Conservation (phyloP, 768 basidiomycete genomes). For the Boletus pseudo-olivaceus region DNA sequence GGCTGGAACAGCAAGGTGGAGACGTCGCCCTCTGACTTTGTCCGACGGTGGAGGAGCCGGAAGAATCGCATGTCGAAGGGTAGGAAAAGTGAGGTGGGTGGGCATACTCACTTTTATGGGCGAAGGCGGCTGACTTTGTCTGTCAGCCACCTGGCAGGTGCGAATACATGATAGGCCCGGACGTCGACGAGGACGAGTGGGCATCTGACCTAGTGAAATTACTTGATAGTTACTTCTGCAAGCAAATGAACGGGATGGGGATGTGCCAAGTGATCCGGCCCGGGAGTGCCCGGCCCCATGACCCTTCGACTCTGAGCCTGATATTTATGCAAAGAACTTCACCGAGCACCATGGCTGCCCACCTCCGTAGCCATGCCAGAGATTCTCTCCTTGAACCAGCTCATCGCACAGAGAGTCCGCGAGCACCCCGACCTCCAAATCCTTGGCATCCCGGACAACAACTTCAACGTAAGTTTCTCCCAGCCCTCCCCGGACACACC, state of each 20-base stretch:
- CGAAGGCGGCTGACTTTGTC: constrained; percentile 17
- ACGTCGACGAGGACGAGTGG: background rate
- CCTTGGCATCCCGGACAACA: constrained; percentile 25
- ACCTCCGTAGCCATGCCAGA: constrained; percentile 13
- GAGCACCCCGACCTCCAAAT: constrained; percentile 21
- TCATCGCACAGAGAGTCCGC: constrained; percentile 18
- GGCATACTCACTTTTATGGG: constrained; percentile 13
- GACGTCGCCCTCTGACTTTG: constrained; percentile 45
- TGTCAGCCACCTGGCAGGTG: constrained; percentile 12
- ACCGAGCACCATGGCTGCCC: background rate
- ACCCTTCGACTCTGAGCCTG: background rate
- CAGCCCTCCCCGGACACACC: background rate
- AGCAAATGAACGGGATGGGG: no score
- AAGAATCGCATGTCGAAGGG: constrained; percentile 42
- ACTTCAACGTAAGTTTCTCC: constrained; percentile 14
- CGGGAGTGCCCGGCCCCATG: background rate
- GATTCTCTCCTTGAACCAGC: constrained; percentile 28
- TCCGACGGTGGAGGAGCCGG: constrained; percentile 44
- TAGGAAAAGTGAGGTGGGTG: background rate
- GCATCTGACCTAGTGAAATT: background rate
- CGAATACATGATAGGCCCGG: background rate
- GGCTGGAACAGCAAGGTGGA: constrained; percentile 15
- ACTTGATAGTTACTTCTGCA: background rate
- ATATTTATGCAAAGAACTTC: background rate
- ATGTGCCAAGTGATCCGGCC: background rate